Base-by-base conservation (phyloP, 2,329 filamentous ascomycete genomes). In the Hymenoscyphus albidus region DNA sequence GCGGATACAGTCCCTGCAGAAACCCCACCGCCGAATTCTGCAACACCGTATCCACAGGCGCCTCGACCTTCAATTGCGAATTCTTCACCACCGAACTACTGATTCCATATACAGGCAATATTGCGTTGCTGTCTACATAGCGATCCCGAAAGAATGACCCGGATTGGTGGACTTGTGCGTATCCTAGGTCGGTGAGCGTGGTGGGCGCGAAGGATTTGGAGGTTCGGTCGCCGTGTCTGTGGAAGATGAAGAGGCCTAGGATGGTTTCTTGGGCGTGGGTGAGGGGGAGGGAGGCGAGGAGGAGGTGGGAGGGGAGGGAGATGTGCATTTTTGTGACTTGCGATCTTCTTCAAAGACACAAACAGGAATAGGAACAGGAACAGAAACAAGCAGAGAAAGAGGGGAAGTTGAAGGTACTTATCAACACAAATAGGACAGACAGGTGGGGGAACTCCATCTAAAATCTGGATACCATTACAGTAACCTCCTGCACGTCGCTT, bases 201-300 rank as follows among this genome's bases (percentile, higher is more conserved):
- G 91, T 86, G 13, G 90, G 89, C 57, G 87, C 81, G 68, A 86
- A 86, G 18, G 85, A 81, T 80, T 96, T 97, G 68, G 91, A 80
- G 0, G 92, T 94, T 63, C 93, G 87, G 77, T 97, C 93, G 64
- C 93, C 93, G 79, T 97, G 93, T 57, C 93, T 90, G 71, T 92
- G 87, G 81, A 96, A 96, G 77, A 97, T 87, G 77, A 93, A 95
- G 57, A 89, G 87, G 61, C 92, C 93, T 16, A 96, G 82, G 35
- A 75, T 68, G 1, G 74, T 76, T 59, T 76, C 73, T 32, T 74
- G 68, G 22, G 70, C 74, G 27, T 68, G 67, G 35, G 69, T 70
- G 44, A 78, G 71, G n/a, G 76, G 73, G 58, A 56, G 9, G 80
- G 40, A 18, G 38, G 40, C 40, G 1, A 48, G 5, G 14, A 42